Evolutionary conservation across 73 alveolate species (phyloP), one percentile per base, ranked within the genome.

Genomic region (Durusdinium trenchii): DNA sequence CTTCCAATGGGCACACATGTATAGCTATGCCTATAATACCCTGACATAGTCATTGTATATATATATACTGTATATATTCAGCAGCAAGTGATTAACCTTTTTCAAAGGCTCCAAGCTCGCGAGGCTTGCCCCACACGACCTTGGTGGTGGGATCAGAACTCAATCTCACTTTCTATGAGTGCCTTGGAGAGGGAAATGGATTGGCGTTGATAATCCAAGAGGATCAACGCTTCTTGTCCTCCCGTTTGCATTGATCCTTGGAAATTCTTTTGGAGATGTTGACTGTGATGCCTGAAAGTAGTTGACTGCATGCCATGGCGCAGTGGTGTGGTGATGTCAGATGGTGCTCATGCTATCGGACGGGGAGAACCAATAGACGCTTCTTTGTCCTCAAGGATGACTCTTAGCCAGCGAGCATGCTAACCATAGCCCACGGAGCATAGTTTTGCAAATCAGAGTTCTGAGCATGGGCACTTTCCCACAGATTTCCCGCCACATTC

Each of bases 71-170:
- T 60, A 60, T 60, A 57, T 57, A 57, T 60, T 60, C 30, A 1
- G 30, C 73, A 60, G 30, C 69, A n/a, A n/a, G n/a, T n/a, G n/a
- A n/a, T n/a, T 12, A 57, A 1, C 4, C 30, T 23, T 23, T 60
- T 23, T 60, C 73, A 60, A 2, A 60, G 30, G 30, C 18, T 23
- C 30, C 73, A 2, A 23, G n/a, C 73, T 40, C 12, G 23, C 14
- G 71, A 86, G 95, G 95, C 36, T 86, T 86, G 95, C 95, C 95
- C 5, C 95, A 86, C 95, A 60, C 95, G 23, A 86, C 95, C 3
- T 57, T 86, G 95, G 95, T 86, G 26, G 82, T 86, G 73, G 95
- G 95, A 3, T 28, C 62, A 35, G 61, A 28, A 9, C 32, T 86
- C 82, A 86, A 57, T 38, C 95, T 86, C 50, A 86, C 95, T 71